phyloP scores from a whole-genome alignment of 257 asterid species.

The Primulina tabacum region DNA sequence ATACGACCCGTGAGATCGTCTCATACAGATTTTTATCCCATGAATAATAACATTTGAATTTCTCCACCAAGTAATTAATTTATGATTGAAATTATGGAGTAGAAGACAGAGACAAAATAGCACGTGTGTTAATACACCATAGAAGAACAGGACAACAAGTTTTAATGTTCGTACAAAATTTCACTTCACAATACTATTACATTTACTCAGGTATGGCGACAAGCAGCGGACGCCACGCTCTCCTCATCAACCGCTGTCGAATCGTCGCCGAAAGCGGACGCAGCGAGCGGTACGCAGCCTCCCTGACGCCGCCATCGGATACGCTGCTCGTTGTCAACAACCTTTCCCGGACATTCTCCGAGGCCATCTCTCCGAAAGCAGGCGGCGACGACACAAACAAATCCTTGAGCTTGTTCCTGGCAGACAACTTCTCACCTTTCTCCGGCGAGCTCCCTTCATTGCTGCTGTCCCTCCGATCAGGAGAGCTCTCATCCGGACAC shows the following conservation, averaged over 20 bases:
- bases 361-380: conserved; percentile 38
- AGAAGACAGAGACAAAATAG: background rate
- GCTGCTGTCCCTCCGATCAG: conserved; percentile 25
- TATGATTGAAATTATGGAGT: too few relatives aligned
- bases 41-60: background rate
- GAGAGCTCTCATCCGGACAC: conserved; percentile 27
- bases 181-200: background rate
- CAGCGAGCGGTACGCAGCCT: conserved; percentile 32
- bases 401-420: conserved; percentile 49
- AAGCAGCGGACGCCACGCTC: conserved; percentile 67
- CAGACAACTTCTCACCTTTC: conserved; percentile 25
- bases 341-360: conserved; percentile 44
- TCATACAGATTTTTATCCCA: too few relatives aligned
- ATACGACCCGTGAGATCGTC: too few relatives aligned
- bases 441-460: conserved; percentile 21
- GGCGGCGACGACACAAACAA: conserved; percentile 70
- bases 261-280: conserved; percentile 56
- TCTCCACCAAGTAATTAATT: background rate
- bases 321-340: conserved; percentile 29
- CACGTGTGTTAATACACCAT: too few relatives aligned
- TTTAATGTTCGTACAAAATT: background rate
- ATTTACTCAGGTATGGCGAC: conserved; percentile 52
- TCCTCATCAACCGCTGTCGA: conserved; percentile 54
- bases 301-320: conserved; percentile 16
- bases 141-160: too few relatives aligned